Evolutionary conservation across 1,139 yeast species (phyloP), one percentile per base, ranked within the genome.

Genomic region (Blastobotrys raffinosifermentans): DNA sequence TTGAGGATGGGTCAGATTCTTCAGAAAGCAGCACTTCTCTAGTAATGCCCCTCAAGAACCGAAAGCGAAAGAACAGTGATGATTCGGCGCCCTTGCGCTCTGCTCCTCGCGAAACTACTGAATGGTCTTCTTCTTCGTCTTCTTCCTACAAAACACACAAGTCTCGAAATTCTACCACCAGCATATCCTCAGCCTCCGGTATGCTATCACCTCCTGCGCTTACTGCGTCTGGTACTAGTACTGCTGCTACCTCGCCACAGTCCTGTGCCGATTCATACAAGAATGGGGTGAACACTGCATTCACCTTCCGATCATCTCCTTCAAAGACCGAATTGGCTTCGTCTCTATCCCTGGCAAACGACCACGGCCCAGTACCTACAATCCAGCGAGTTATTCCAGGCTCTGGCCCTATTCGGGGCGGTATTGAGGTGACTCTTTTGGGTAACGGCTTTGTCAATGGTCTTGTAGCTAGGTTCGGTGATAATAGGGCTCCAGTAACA

Each of bases 321-420:
- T 25, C 27, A 6, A 8, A 8, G n/a, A n/a, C 9, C 23, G 23
- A 20, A 20, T 8, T 20, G 23, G 15, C 15, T 25, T 6, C 27
- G 7, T 6, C 15, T 10, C 6, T 14, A 6, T 6, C 15, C 7
- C 14, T n/a, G 15, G 14, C 6, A 7, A n/a, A 6, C 27, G 27
- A 25, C 22, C 44, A 37, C 6, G 47, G 42, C 4, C 41, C 46
- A 21, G 29, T 66, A 16, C 89, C 91, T 2, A 63, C 73, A 0
- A 80, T 86, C 43, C 86, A 84, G 58, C 72, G 91, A 48, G 80
- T 87, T 7, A 86, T 87, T 40, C 97, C 97, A 1, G 81, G 91
- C 0, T 91, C 82, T 55, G 97, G 97, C 4, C 94, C 96, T 6
- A 72, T 86, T 18, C 73, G 94, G 52, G 96, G 97, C 48, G 96